A percentile compares a stretch with the other conserved stretches of the same genome.
Evolutionary conservation across 352 stramenopile genomes (phyloP).

Genomic region (Pythium apleroticum): DNA sequence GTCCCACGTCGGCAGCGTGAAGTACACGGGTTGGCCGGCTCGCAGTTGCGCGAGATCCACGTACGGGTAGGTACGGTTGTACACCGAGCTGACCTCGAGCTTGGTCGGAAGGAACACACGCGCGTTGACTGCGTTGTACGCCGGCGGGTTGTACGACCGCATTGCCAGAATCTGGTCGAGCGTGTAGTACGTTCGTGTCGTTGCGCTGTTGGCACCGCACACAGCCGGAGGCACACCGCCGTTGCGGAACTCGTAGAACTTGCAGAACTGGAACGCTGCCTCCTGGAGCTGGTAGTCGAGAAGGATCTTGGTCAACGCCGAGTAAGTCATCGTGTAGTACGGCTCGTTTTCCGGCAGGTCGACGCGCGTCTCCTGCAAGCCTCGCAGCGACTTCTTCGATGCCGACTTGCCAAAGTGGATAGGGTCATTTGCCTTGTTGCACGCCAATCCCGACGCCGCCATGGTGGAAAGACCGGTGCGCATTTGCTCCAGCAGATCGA

Average conservation of each 20-base stretch:
- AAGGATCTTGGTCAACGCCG: constrained; percentile 6
- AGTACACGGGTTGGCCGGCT: neutral
- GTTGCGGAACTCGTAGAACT: constrained; percentile 23
- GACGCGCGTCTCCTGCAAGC: neutral
- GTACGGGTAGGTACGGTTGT: constrained; percentile 2
- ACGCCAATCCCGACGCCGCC: too few relatives aligned
- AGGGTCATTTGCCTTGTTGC: too few relatives aligned
- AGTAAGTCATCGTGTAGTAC: constrained; percentile 18
- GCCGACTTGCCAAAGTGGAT: too few relatives aligned
- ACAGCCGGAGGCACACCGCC: constrained; percentile 6
- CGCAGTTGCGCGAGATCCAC: constrained; percentile 4
- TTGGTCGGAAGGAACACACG: constrained; percentile 10
- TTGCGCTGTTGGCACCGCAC: neutral
- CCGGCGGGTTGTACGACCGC: constrained; percentile 8
- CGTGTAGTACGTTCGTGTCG: constrained; percentile 10
- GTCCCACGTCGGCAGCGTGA: neutral
- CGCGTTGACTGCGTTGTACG: neutral
- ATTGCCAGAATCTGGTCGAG: constrained; percentile 8
- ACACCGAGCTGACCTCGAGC: neutral
- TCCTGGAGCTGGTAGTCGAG: constrained; percentile 16
- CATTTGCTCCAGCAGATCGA: too few relatives aligned
- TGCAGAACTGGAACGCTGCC: constrained; percentile 20
- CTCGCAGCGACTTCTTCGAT: too few relatives aligned
- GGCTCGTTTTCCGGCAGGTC: neutral
- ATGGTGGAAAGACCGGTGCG: too few relatives aligned